phyloP scores from a whole-genome alignment of 2,329 filamentous ascomycete genomes.

The Exserohilum rostratum region DNA sequence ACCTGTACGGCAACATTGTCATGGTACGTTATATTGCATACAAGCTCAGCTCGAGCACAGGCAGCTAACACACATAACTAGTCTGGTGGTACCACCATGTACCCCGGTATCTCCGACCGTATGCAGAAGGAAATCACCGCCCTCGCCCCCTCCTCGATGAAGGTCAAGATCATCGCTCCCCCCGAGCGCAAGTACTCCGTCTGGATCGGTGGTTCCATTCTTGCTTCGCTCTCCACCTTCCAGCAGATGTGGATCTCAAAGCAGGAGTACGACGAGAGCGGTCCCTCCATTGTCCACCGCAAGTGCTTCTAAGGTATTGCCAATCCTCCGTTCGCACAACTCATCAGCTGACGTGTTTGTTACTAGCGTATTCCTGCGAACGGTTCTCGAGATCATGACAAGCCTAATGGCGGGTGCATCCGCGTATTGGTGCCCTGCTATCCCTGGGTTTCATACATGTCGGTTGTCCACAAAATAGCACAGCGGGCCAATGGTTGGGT shows the following conservation, averaged over 20 bases:
- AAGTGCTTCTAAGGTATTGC: constrained; percentile 97
- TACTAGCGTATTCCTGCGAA: constrained; percentile 44
- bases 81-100: constrained; percentile 99
- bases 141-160: constrained; percentile 99
- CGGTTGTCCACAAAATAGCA: constrained; percentile 50
- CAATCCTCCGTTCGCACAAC: constrained; percentile 4
- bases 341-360: constrained; percentile 30
- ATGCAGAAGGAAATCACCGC: constrained; percentile 99
- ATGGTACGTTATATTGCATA: constrained; percentile 73
- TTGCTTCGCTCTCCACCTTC: constrained; percentile 99
- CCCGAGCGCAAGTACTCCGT: constrained; percentile 99
- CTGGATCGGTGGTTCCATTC: constrained; percentile 99
- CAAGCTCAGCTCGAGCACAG: neutral
- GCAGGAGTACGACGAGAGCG: constrained; percentile 99
- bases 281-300: constrained; percentile 98
- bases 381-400: constrained; percentile 45
- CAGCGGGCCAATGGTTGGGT: constrained; percentile 46
- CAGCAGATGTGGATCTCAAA: constrained; percentile 99
- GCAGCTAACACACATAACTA: constrained; percentile 54
- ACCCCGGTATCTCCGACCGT: constrained; percentile 99
- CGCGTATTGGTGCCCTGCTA: constrained; percentile 46
- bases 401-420: constrained; percentile 47
- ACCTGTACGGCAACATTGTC: constrained; percentile 99
- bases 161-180: constrained; percentile 99
- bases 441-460: constrained; percentile 41